Percentiles rank a stretch among this genome's conserved stretches.
Conservation (phyloP, 2,329 filamentous ascomycete genomes). For the Penicillium sclerotigenum region DNA sequence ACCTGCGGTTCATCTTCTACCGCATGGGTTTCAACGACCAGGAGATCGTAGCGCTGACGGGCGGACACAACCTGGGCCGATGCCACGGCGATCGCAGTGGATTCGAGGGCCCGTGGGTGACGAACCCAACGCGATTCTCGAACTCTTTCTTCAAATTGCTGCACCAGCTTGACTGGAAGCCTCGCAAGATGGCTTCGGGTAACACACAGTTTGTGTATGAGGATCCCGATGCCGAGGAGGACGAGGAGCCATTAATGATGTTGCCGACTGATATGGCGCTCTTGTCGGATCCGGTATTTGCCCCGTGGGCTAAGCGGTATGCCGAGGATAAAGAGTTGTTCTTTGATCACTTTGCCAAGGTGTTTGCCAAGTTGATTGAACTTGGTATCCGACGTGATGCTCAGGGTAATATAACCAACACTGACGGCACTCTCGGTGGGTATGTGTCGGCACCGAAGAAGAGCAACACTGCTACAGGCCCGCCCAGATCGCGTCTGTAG, state of each 20-base stretch:
- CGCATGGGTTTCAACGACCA: slow-evolving; percentile 61
- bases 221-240: slow-evolving; percentile 52
- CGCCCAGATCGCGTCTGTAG: slow-evolving; percentile 30
- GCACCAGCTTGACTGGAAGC: slow-evolving; percentile 53
- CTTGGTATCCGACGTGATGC: slow-evolving; percentile 58
- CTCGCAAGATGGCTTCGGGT: slow-evolving; percentile 52
- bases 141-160: slow-evolving; percentile 58
- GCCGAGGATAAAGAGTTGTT: slow-evolving; percentile 61
- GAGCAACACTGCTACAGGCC: slow-evolving; percentile 38
- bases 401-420: slow-evolving; percentile 52
- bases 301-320: slow-evolving; percentile 57
- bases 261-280: slow-evolving; percentile 62
- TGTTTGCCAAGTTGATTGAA: slow-evolving; percentile 60
- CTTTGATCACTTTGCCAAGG: slow-evolving; percentile 58
- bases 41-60: slow-evolving; percentile 57
- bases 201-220: slow-evolving; percentile 58
- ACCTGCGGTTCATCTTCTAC: slow-evolving; percentile 56
- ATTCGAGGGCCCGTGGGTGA: slow-evolving; percentile 59
- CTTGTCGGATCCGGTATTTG: slow-evolving; percentile 52
- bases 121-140: slow-evolving; percentile 57
- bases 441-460: slow-evolving; percentile 59
- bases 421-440: slow-evolving; percentile 57
- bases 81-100: slow-evolving; percentile 56
- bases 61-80: slow-evolving; percentile 57
- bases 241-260: slow-evolving; percentile 62